A percentile compares a stretch with the other conserved stretches of the same genome.
phyloP scores from a whole-genome alignment of 176 grass and related monocot species.

The Raddia guianensis region DNA sequence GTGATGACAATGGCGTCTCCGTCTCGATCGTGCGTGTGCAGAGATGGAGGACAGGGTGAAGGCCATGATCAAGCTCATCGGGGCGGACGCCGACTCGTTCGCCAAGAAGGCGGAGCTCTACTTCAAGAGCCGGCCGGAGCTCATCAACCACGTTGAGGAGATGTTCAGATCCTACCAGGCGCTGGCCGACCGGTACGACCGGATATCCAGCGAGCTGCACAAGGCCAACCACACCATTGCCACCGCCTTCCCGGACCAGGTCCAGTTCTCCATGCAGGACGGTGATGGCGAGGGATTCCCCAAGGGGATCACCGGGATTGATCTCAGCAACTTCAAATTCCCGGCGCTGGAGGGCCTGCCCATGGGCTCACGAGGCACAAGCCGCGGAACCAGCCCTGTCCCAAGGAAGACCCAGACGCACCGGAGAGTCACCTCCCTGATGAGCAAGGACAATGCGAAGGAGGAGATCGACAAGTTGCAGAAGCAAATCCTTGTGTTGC shows the following conservation, averaged over 20 bases:
- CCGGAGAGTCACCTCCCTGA: conserved; percentile 47
- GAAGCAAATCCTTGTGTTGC: conserved; percentile 72
- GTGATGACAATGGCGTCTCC: not conserved
- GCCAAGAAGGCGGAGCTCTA: conserved; percentile 93
- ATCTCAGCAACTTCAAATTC: conserved; percentile 55
- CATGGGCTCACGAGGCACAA: conserved; percentile 37
- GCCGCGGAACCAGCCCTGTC: conserved; percentile 34
- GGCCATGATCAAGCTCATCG: conserved; percentile 86
- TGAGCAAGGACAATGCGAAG: conserved; percentile 75
- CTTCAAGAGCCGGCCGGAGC: conserved; percentile 81
- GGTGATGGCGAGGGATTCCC: conserved; percentile 51
- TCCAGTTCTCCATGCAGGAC: conserved; percentile 75
- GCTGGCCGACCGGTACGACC: conserved; percentile 68
- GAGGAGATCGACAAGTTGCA: conserved; percentile 82
- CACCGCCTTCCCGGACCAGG: conserved; percentile 79
- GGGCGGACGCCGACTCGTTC: conserved; percentile 78
- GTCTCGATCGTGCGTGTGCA: conserved; percentile 17
- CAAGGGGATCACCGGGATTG: conserved; percentile 50
- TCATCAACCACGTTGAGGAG: conserved; percentile 85
- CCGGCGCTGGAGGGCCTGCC: conserved; percentile 46
- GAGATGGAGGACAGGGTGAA: conserved; percentile 89
- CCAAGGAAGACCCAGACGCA: conserved; percentile 47
- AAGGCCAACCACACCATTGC: conserved; percentile 98
- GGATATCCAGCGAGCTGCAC: conserved; percentile 78
- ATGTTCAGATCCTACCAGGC: conserved; percentile 73